phyloP scores from a whole-genome alignment of 2,329 filamentous ascomycete species.

The Cercospora sp. region DNA sequence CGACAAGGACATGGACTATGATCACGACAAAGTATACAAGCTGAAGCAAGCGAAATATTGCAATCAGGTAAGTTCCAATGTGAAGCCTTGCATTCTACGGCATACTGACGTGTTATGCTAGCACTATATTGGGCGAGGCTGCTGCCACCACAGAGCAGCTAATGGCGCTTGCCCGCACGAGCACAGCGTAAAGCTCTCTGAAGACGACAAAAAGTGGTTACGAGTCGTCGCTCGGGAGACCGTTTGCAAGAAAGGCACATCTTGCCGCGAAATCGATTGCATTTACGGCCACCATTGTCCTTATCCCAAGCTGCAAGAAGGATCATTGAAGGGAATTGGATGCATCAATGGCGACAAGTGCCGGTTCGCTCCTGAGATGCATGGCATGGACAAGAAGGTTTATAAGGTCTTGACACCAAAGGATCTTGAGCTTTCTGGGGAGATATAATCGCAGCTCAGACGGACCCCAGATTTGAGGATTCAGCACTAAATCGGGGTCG shows the following conservation, averaged over 20 bases:
- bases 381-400: slow-evolving; percentile 58
- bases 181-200: slow-evolving; percentile 55
- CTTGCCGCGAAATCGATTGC: slow-evolving; percentile 60
- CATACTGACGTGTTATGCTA: neutral
- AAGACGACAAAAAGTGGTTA: slow-evolving; percentile 55
- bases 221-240: slow-evolving; percentile 63
- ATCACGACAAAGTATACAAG: slow-evolving; percentile 59
- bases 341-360: slow-evolving; percentile 61
- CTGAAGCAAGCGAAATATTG: slow-evolving; percentile 64
- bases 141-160: slow-evolving; percentile 54
- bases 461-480: neutral
- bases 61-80: slow-evolving; percentile 47
- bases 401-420: slow-evolving; percentile 48
- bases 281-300: slow-evolving; percentile 66
- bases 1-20: slow-evolving; percentile 53
- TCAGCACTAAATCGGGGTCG: neutral
- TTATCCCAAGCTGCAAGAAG: slow-evolving; percentile 44
- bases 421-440: slow-evolving; percentile 20
- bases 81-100: neutral
- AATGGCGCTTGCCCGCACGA: slow-evolving; percentile 56
- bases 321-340: slow-evolving; percentile 51
- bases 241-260: slow-evolving; percentile 58
- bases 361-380: slow-evolving; percentile 58
- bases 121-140: slow-evolving; percentile 58
- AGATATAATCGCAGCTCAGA: neutral